These are phyloP conservation scores for Tylopilus vinaceipallidus DNA, from an alignment of 768 basidiomycete genomes.

Conservation along the genomic window DNA sequence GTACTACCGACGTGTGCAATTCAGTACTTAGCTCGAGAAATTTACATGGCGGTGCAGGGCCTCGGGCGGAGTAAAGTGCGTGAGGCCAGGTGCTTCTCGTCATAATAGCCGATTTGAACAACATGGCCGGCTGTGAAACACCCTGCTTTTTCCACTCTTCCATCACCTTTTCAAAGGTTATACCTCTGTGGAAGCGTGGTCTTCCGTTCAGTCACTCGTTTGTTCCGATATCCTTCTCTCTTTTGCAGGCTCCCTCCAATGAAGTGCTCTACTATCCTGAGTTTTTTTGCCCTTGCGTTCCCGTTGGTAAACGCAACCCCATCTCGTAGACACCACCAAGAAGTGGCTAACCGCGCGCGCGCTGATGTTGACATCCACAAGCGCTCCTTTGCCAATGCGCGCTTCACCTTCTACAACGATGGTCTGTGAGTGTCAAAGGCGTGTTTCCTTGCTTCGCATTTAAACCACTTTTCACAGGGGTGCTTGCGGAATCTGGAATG, in stretches of 20 bases:
- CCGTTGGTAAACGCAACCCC: conserved; percentile 33
- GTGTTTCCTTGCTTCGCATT: background rate
- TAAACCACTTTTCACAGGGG: conserved; percentile 37
- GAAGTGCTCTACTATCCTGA: conserved; percentile 30
- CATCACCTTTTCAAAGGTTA: conserved; percentile 1
- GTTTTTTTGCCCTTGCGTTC: conserved; percentile 35
- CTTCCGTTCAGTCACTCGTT: conserved; percentile 25
- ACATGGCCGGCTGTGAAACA: conserved; percentile 6
- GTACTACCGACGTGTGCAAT: too few relatives aligned
- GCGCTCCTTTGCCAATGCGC: conserved; percentile 35
- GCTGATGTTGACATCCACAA: conserved; percentile 36
- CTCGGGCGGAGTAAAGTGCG: too few relatives aligned
- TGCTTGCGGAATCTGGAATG: conserved; percentile 49
- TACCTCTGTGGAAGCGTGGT: conserved; percentile 3
- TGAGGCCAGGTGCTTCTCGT: too few relatives aligned
- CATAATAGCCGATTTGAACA: conserved; percentile 24
- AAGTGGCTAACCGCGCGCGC: conserved; percentile 45
- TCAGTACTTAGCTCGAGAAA: too few relatives aligned
- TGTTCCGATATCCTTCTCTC: conserved; percentile 2
- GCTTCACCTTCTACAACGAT: conserved; percentile 54
- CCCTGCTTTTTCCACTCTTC: background rate
- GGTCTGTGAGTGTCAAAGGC: conserved; percentile 39
- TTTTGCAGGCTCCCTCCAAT: conserved; percentile 4
- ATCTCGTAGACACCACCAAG: conserved; percentile 38
- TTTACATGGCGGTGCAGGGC: too few relatives aligned